Percentiles rank a stretch among this genome's conserved stretches.
phyloP scores from a whole-genome alignment of 2,329 filamentous ascomycete species.

The Cladosporium sp. region DNA sequence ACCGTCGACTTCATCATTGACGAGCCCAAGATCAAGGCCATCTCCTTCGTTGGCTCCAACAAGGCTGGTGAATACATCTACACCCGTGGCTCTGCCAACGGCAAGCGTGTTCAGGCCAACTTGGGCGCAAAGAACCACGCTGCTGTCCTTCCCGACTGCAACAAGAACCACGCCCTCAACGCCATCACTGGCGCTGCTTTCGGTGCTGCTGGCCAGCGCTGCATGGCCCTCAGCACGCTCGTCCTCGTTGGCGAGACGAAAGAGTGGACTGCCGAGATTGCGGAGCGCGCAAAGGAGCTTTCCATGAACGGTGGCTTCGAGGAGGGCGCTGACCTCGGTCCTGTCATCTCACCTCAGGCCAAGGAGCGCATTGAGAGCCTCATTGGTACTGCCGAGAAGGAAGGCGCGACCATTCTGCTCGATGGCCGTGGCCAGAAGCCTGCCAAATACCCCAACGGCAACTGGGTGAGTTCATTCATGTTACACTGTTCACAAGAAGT shows the following conservation, averaged over 20 bases:
- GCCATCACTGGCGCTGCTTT: conserved; percentile 82
- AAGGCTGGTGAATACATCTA: conserved; percentile 89
- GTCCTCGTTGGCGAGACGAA: conserved; percentile 82
- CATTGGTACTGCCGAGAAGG: conserved; percentile 74
- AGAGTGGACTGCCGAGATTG: conserved; percentile 77
- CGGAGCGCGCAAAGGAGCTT: conserved; percentile 70
- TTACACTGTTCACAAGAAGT: not conserved
- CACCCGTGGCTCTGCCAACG: conserved; percentile 73
- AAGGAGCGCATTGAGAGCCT: conserved; percentile 76
- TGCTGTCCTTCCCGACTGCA: conserved; percentile 79
- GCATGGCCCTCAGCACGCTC: conserved; percentile 81
- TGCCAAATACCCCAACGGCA: conserved; percentile 78
- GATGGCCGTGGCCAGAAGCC: conserved; percentile 76
- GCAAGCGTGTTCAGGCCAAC: conserved; percentile 87
- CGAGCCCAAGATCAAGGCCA: conserved; percentile 79
- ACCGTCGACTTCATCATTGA: conserved; percentile 87
- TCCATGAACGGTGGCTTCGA: conserved; percentile 81
- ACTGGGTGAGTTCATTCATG: conserved; percentile 58
- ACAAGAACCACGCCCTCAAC: conserved; percentile 88
- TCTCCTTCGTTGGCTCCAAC: conserved; percentile 84
- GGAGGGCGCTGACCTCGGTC: conserved; percentile 74
- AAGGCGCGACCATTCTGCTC: conserved; percentile 79
- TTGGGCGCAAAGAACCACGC: conserved; percentile 88
- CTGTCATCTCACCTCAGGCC: conserved; percentile 77
- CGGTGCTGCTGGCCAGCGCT: conserved; percentile 79